Evolutionary conservation across 495 filamentous ascomycete species (phyloP).

Genomic region (Hapsidospora chrysogenum): DNA sequence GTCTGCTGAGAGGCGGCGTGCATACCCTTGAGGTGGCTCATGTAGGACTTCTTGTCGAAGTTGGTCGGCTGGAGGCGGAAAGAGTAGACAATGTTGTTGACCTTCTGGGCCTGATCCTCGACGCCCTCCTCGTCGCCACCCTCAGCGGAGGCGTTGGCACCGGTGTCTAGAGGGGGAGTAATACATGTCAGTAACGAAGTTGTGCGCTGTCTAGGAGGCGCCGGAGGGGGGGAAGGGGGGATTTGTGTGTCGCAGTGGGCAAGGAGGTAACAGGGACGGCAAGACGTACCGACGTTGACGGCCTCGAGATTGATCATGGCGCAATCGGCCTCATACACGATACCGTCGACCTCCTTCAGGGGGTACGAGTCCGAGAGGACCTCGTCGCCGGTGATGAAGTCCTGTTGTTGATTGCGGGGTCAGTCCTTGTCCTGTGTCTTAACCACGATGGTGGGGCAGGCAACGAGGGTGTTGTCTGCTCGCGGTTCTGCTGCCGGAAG

Average conservation of each 20-base stretch:
- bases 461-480: no score
- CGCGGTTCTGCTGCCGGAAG: no score
- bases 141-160: slow-evolving; percentile 95
- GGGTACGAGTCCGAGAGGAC: slow-evolving; percentile 88
- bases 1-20: no score
- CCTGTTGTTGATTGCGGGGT: slow-evolving; percentile 33
- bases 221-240: not conserved
- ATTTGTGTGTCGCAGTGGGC: no score
- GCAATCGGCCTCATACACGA: slow-evolving; percentile 80
- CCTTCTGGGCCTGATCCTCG: slow-evolving; percentile 54
- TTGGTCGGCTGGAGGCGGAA: slow-evolving; percentile 69
- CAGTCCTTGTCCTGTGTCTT: no score
- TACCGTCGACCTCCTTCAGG: slow-evolving; percentile 54
- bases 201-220: not conserved
- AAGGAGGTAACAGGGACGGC: no score
- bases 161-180: slow-evolving; percentile 53
- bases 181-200: slow-evolving; percentile 4
- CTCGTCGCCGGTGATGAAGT: slow-evolving; percentile 82
- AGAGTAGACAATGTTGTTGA: slow-evolving; percentile 88
- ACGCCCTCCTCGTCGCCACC: slow-evolving; percentile 57
- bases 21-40: slow-evolving; percentile 66
- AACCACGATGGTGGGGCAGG: no score
- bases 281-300: slow-evolving; percentile 52
- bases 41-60: slow-evolving; percentile 76
- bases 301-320: slow-evolving; percentile 61